Conservation (phyloP, 495 filamentous ascomycete genomes). For the Hyaloscypha hepaticicola region DNA sequence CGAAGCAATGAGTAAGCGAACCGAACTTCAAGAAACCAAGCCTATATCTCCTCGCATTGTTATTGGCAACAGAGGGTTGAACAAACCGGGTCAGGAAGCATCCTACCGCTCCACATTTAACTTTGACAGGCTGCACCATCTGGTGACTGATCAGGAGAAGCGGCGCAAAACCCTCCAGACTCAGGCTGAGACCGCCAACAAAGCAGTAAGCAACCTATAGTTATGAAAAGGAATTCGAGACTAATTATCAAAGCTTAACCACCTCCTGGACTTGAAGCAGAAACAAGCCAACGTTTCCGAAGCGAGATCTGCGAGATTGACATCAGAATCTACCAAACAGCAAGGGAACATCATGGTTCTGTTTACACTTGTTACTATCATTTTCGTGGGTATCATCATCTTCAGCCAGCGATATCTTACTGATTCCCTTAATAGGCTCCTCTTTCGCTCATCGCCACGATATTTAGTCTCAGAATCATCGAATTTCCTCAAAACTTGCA, state of each 20-base stretch:
- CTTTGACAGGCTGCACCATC: slow-evolving; percentile 4
- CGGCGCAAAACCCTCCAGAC: neutral
- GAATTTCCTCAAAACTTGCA: slow-evolving; percentile 1
- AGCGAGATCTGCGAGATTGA: slow-evolving; percentile 7
- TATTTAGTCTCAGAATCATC: slow-evolving; percentile 1
- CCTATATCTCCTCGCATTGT: neutral
- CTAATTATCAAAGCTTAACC: slow-evolving; percentile 7
- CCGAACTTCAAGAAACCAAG: neutral
- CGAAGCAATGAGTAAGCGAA: neutral
- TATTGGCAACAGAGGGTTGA: neutral
- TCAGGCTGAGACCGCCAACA: slow-evolving; percentile 12
- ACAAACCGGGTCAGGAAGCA: slow-evolving; percentile 1
- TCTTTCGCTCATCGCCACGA: slow-evolving; percentile 13
- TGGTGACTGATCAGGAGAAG: slow-evolving; percentile 10
- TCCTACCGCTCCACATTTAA: neutral
- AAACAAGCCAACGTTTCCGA: slow-evolving; percentile 24
- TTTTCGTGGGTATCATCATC: slow-evolving; percentile 8
- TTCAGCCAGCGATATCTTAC: slow-evolving; percentile 13
- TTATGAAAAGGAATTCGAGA: neutral
- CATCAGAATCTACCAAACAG: slow-evolving; percentile 11
- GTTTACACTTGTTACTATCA: slow-evolving; percentile 25
- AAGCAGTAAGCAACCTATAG: slow-evolving; percentile 3
- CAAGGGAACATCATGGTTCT: slow-evolving; percentile 20
- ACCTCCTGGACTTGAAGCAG: slow-evolving; percentile 46
- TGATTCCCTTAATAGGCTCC: slow-evolving; percentile 3